Base-by-base conservation (phyloP, 805 yeast species). In the Hanseniaspora lachancei region DNA sequence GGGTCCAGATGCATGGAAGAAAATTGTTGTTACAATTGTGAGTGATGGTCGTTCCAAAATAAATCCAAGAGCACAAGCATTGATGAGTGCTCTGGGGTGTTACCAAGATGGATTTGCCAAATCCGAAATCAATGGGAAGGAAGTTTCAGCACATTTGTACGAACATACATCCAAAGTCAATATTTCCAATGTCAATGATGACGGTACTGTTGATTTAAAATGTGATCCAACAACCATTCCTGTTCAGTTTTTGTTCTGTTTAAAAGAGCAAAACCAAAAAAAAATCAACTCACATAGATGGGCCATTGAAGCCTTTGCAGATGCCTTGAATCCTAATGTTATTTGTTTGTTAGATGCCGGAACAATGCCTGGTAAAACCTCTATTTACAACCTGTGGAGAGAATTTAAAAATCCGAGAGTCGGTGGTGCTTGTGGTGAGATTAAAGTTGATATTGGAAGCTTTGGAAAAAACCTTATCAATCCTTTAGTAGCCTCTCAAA, bases 401-500 rank as follows among this genome's bases (percentile, higher is more conserved):
- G 79, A 89, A 42, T 93, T 91, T 65, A 74, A 74, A 58, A 76
- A 81, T 62, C 84, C 88, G 1, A 77, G 80, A 54, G 95, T 91
- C 21, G 98, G 95, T 2, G 98, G 98, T 41, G 95, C 97, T 1
- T 91, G 98, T 78, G 98, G 98, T 55, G 97, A 93, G 66, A 91
- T 93, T 69, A 83, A 81, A 60, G 95, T 93, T 0, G 81, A 84
- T 68, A 71, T 89, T 54, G 97, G 97, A 2, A 73, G 72, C 23
- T 75, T 72, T 13, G 77, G 74, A 58, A 68, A 64, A 48, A 73
- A 76, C 47, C 71, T 91, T 46, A 60, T 82, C 16, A 91, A 91
- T 65, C 97, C 98, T 9, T 70, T 91, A 56, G 91, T 91, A 10
- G 96, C 97, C 2, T 95, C 97, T 0, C 97, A 93, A 68, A 91